phyloP scores from a whole-genome alignment of 2,329 filamentous ascomycete genomes.

The Geosmithia flava region DNA sequence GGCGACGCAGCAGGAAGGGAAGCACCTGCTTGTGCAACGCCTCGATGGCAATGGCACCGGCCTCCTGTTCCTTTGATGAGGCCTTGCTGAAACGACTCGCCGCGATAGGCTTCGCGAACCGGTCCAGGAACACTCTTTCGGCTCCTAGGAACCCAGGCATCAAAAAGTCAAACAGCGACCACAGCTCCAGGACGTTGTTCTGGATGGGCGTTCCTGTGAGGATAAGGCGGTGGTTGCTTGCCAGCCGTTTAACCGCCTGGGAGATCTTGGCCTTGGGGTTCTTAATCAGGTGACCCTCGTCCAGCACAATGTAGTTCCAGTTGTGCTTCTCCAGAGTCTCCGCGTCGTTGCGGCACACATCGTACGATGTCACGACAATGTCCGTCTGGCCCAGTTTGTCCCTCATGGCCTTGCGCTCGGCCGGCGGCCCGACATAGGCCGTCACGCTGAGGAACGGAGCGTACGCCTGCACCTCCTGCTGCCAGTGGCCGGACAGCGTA shows the following conservation, averaged over 20 bases:
- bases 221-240: constrained; percentile 90
- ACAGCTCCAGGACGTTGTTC: constrained; percentile 93
- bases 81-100: constrained; percentile 93
- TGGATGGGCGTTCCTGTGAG: constrained; percentile 95
- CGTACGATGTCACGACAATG: constrained; percentile 94
- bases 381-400: constrained; percentile 65
- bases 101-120: constrained; percentile 89
- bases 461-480: constrained; percentile 92
- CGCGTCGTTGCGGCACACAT: constrained; percentile 93
- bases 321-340: constrained; percentile 70
- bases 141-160: constrained; percentile 98
- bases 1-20: constrained; percentile 85
- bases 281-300: constrained; percentile 97
- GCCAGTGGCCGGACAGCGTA: constrained; percentile 94
- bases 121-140: constrained; percentile 88
- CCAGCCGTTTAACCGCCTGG: constrained; percentile 76
- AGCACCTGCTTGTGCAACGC: constrained; percentile 98
- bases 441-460: constrained; percentile 85
- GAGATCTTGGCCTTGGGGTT: constrained; percentile 97
- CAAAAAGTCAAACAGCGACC: constrained; percentile 96
- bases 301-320: constrained; percentile 96
- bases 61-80: constrained; percentile 96
- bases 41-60: constrained; percentile 89
- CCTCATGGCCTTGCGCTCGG: constrained; percentile 62
- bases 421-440: constrained; percentile 82